Evolutionary conservation across 2,329 filamentous ascomycete genomes (phyloP), one percentile per base, ranked within the genome.

Genomic region (Pseudogymnoascus sp.): DNA sequence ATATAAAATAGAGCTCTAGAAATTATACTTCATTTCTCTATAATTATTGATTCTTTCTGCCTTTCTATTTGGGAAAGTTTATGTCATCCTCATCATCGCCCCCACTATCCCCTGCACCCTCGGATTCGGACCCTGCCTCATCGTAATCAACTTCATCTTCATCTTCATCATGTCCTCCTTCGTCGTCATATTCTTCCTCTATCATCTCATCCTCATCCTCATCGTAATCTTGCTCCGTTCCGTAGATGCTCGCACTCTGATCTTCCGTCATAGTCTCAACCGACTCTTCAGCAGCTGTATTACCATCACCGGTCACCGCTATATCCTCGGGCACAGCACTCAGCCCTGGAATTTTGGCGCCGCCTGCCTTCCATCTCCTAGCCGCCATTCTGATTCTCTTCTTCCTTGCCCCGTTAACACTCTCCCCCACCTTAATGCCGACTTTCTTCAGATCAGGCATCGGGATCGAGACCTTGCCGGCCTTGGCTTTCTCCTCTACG

Each of bases 181-280:
- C 67, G 7, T 64, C 65, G 4, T 71, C 69, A n/a, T 69, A 71
- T 10, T 74, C 74, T 7, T 72, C 73, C 3, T 66, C 66, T 4
- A 71, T 28, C n/a, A 31, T 61, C 21, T 39, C 64, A 11, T 66
- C 66, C 21, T 39, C 64, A 11, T 66, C 66, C 10, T 64, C 63
- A 43, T 63, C 63, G 10, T 62, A 64, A 48, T 66, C 64, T 6
- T 67, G 64, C 16, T 64, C 60, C 3, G 68, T 68, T 23, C 71
- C 67, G 2, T 69, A 64, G 14, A 64, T 28, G 16, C 51, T 51
- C 31, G 62, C 61, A 34, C 71, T 72, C 37, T 70, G 69, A 2
- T 69, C 68, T 6, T 69, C 69, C 2, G 67, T 11, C 66, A 67
- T 11, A 64, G 76, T 6, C 73, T 75, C 54, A 75, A 68, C 28